Base-by-base conservation (phyloP, 257 asterid genomes). In the Solanum pennellii region DNA sequence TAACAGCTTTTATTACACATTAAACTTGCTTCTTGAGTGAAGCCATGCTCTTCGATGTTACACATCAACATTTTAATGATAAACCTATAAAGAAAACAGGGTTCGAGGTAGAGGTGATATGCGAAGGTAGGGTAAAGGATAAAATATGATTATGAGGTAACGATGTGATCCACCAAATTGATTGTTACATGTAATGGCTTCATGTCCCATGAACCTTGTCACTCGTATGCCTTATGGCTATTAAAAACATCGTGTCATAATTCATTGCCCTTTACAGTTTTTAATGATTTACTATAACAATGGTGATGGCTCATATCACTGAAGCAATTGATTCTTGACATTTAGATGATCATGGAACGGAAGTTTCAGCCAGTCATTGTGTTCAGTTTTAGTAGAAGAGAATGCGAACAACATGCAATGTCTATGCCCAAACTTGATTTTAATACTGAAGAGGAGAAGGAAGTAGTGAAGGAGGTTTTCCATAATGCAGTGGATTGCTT, bases 331-430 rank as follows among this genome's bases (percentile, higher is more conserved):
- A 60, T 75, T 92, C 85, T 66, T 87, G 83, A 49, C 83, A 83
- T 79, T 88, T 95, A 95, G 99, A 97, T 97, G 99, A 96, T 95
- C 60, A 95, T 96, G 99, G 99, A 97, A 91, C 93, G 96, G 87
- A 95, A 97, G 84, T 96, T 97, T 89, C 99, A 97, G 87, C 99
- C 99, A 44, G 99, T 97, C 88, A 97, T 97, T 90, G 94, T 97
- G 37, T 97, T 97, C 92, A 95, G 99, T 90, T 97, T 97, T 89
- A 97, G 99, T 89, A 92, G 99, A 93, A 94, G 99, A 93, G 99
- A 97, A 91, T 95, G 99, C 85, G 99, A 97, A 87, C 99, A 97
- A 74, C 99, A 97, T 93, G 99, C 99, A 87, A 94, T 95, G 99
- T 95, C 99, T 27, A 94, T 97, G 99, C 91, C 96, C 85, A 97